These are phyloP conservation scores for Pistacia atlantica DNA, from an alignment of 345 rosid species.

Conservation along the genomic window DNA sequence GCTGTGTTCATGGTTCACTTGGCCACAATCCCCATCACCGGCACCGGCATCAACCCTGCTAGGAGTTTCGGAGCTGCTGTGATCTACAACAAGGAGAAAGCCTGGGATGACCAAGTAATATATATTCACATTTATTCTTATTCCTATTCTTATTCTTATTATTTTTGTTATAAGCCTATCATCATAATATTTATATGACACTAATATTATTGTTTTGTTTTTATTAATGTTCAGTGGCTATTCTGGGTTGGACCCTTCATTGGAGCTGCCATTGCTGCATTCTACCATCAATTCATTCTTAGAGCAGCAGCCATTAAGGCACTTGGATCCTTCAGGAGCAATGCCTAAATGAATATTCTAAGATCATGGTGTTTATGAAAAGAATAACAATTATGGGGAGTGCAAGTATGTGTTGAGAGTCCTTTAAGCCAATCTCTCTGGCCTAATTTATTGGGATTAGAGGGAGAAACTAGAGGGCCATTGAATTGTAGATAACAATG, in stretches of 20 bases:
- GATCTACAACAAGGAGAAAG: slow-evolving; percentile 68
- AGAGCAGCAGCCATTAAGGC: slow-evolving; percentile 82
- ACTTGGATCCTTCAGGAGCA: slow-evolving; percentile 88
- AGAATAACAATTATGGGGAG: slow-evolving; percentile 26
- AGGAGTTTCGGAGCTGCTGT: slow-evolving; percentile 98
- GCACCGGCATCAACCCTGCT: slow-evolving; percentile 96
- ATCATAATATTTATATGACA: neutral
- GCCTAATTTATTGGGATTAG: neutral
- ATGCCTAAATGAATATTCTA: slow-evolving; percentile 37
- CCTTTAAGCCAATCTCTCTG: slow-evolving; percentile 20
- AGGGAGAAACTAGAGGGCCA: slow-evolving; percentile 21
- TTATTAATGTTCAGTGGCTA: slow-evolving; percentile 60
- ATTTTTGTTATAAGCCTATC: no score
- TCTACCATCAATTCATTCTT: slow-evolving; percentile 75
- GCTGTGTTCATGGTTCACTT: slow-evolving; percentile 98
- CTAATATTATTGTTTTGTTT: neutral
- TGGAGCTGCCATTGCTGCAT: slow-evolving; percentile 80
- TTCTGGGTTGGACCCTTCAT: slow-evolving; percentile 97
- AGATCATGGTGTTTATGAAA: slow-evolving; percentile 14
- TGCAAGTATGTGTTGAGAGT: slow-evolving; percentile 21
- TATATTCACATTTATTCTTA: neutral
- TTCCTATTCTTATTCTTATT: neutral
- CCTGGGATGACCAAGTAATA: slow-evolving; percentile 92
- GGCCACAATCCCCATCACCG: slow-evolving; percentile 90
- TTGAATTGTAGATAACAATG: slow-evolving; percentile 40